These are phyloP conservation scores for Stromatinia cepivora DNA, from an alignment of 2,329 filamentous ascomycete species.

Conservation along the genomic window DNA sequence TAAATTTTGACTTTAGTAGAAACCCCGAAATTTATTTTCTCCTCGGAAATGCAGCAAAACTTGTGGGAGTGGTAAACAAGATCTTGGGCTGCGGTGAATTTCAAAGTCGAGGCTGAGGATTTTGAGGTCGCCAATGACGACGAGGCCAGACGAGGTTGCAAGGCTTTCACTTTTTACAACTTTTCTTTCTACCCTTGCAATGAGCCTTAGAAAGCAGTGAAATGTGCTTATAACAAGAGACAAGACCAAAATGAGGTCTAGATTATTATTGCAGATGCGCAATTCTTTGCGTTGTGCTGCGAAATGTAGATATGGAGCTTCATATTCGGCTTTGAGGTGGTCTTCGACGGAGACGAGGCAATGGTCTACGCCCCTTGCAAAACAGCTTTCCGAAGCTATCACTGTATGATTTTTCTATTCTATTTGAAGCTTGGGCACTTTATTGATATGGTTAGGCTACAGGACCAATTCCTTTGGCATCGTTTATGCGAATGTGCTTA, in stretches of 20 bases:
- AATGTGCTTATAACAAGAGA: conserved; percentile 27
- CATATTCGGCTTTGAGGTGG: conserved; percentile 34
- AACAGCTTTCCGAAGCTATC: conserved; percentile 83
- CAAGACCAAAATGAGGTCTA: conserved; percentile 37
- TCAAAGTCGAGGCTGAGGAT: conserved; percentile 19
- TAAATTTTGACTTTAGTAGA: background rate
- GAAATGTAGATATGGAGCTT: conserved; percentile 29
- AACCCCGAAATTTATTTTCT: background rate
- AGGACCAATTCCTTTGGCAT: conserved; percentile 85
- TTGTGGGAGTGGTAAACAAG: background rate
- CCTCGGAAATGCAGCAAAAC: background rate
- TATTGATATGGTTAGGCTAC: conserved; percentile 62
- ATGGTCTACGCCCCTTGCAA: conserved; percentile 93
- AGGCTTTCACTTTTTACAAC: conserved; percentile 25
- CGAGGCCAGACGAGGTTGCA: conserved; percentile 13
- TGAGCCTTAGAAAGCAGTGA: background rate
- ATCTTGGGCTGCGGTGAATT: background rate
- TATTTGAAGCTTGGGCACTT: background rate
- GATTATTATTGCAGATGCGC: conserved; percentile 32
- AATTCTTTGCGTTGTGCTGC: conserved; percentile 32
- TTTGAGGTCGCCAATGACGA: conserved; percentile 21
- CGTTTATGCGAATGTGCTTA: conserved; percentile 98
- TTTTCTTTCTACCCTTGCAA: conserved; percentile 14
- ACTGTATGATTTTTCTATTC: conserved; percentile 54
- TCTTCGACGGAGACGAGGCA: conserved; percentile 43